Base-by-base conservation (phyloP, 2,329 filamentous ascomycete genomes). In the Xylariaceae sp. region DNA sequence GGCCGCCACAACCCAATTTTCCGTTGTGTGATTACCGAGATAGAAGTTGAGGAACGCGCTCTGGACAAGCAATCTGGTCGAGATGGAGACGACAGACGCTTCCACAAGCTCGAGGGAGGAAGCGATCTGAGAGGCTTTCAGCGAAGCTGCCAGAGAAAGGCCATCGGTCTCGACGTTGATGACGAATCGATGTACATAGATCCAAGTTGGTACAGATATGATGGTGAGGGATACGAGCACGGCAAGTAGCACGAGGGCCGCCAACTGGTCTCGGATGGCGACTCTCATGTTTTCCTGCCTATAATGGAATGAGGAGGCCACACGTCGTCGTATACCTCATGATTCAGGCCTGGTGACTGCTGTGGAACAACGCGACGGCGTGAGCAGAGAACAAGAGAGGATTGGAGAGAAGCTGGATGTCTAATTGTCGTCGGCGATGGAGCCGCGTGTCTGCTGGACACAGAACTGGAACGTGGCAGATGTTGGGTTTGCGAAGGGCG, bases 241-340 rank as follows among this genome's bases (percentile, higher is more conserved):
- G 54, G 88, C 83, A 54, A 90, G 66, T 59, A 94, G 76, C 64
- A 96, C 89, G 58, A 96, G 79, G 69, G 86, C 78, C 60, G 84
- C 89, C 63, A 97, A 80, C 80, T 97, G 92, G 73, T 92, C 86
- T 61, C 90, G 83, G 65, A 96, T 96, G 52, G 88, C 87, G 69
- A 96, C 83, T 70, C 90, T 84, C 89, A 96, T 93, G 63, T 28
- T 28, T 28, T 28, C 22, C 22, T 28, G 22, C 22, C 22, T 28
- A 28, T 28, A 28, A 28, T 7, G 22, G 22, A 7, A 28, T 28
- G 22, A 28, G 22, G 22, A 28, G 22, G 22, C 22, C 22, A 28
- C 22, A 28, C 22, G 22, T 28, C 22, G 22, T 28, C 22, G 22
- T 28, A 28, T 7, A 28, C n/a, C n/a, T n/a, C 22, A 28, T 28